Base-by-base conservation (phyloP, 805 yeast genomes). In the Teunomyces stri region DNA sequence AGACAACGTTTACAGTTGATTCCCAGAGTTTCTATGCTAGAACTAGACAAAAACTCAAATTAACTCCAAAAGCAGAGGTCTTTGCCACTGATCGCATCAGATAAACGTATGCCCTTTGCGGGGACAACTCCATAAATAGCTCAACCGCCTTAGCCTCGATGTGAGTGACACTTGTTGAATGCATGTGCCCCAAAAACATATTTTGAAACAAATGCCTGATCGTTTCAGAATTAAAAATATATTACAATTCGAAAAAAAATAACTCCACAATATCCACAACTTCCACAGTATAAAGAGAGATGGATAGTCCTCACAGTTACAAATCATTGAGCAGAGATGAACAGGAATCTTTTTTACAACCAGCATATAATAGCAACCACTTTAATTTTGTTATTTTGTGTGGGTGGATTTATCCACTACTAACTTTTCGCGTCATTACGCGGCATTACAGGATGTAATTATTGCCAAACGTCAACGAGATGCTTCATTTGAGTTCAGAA, bases 401-500 rank as follows among this genome's bases (percentile, higher is more conserved):
- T 37, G 12, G 40, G 29, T 9, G 40, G 40, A 12, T 37, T 37
- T n/a, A 13, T 37, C 28, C 40, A 37, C 40, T 22, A 37, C 13
- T 3, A 12, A 37, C 22, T 20, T 35, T 21, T n/a, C 40, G 10
- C 16, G 18, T n/a, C 25, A 22, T 7, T 12, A 21, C 22, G 12
- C 40, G 12, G 25, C 15, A 22, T n/a, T 37, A n/a, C 29, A 37
- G 7, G 40, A 21, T 2, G 16, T 37, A 3, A 11, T 6, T 2
- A n/a, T 37, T 4, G 15, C 40, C 5, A 37, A 21, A 21, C 40
- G 40, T 6, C 11, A 4, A 13, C 16, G 11, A 4, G 16, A 34
- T 16, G 16, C 36, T 7, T 42, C 30, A 9, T 52, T 51, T n/a
- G 42, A 47, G 10, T 53, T 52, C 39, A 49, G 50, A 41, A 44